Base-by-base conservation (phyloP, 768 basidiomycete genomes). In the Dacryopinax spathularia region DNA sequence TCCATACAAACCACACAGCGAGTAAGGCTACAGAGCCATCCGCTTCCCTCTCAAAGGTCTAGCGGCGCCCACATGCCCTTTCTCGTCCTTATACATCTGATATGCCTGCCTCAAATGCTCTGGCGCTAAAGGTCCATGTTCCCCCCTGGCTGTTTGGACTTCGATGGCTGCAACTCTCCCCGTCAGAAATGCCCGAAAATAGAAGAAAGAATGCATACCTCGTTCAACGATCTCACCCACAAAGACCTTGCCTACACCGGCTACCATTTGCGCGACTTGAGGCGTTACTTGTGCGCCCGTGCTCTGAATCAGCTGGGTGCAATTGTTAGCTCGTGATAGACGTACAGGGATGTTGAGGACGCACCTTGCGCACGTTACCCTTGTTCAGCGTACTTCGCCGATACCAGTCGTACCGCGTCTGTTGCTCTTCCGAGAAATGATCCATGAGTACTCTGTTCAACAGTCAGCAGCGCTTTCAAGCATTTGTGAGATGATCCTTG, bases 21-120 rank as follows among this genome's bases (percentile, higher is more conserved):
- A n/a, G n/a, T n/a, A n/a, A n/a, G n/a, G 48, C 48, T 56, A 56
- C 9, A 56, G 20, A 7, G 10, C 13, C 59, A 92, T 72, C 65
- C 79, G 84, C 73, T 88, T 89, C 31, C 83, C 78, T 63, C 82
- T 77, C 62, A 88, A 68, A 1, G 89, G 85, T 43, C 85, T 76
- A 7, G 88, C 88, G 37, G 88, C 83, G 0, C 90, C 91, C 1
- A 92, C 87, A 39, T 82, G 80, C 4, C 91, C 91, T 0, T 87
- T 84, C 72, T 91, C 88, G 59, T 82, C 77, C 70, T 89, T 87
- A 70, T 93, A 95, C 68, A 84, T 75, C 29, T 88, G 77, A 70
- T 95, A 92, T 1, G 92, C 92, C 71, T 93, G 91, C 4, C 92
- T 86, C 12, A 95, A 77, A 72, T 95, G 89, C 68, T 92, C 90